phyloP scores from a whole-genome alignment of 2,329 filamentous ascomycete species.

The Aspergillus sp. region DNA sequence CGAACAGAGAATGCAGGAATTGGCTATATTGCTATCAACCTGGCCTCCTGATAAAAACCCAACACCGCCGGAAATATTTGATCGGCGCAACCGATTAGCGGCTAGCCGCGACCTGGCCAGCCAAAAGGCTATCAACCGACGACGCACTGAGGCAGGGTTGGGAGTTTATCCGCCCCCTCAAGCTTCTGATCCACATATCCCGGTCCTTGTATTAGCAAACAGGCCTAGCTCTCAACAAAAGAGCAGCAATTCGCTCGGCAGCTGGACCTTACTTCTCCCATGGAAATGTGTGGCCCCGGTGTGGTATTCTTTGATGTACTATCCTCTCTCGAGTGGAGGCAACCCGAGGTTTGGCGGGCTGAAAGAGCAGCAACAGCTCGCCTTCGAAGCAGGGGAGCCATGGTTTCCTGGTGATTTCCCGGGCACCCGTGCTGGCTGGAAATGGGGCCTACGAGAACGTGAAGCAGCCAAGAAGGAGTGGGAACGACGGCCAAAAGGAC shows the following conservation, averaged over 20 bases:
- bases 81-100: conserved; percentile 63
- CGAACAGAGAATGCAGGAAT: conserved; percentile 36
- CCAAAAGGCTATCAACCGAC: conserved; percentile 78
- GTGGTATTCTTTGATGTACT: conserved; percentile 85
- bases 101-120: conserved; percentile 67
- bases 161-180: conserved; percentile 62
- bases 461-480: conserved; percentile 62
- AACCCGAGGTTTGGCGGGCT: conserved; percentile 82
- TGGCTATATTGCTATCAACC: conserved; percentile 62
- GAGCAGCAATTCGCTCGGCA: conserved; percentile 59
- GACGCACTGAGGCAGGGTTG: conserved; percentile 63
- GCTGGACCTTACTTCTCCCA: conserved; percentile 81
- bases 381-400: conserved; percentile 73
- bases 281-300: conserved; percentile 86
- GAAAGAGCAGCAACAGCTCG: conserved; percentile 73
- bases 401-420: conserved; percentile 88
- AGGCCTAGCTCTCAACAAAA: conserved; percentile 43
- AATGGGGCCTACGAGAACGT: conserved; percentile 72
- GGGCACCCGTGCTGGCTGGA: conserved; percentile 73
- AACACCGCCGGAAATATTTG: conserved; percentile 61
- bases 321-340: conserved; percentile 73
- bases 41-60: conserved; percentile 65
- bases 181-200: conserved; percentile 71
- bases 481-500: conserved; percentile 77
- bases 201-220: conserved; percentile 68